Evolutionary conservation across 768 basidiomycete genomes (phyloP).

Genomic region (Leccinum uliginosum): DNA sequence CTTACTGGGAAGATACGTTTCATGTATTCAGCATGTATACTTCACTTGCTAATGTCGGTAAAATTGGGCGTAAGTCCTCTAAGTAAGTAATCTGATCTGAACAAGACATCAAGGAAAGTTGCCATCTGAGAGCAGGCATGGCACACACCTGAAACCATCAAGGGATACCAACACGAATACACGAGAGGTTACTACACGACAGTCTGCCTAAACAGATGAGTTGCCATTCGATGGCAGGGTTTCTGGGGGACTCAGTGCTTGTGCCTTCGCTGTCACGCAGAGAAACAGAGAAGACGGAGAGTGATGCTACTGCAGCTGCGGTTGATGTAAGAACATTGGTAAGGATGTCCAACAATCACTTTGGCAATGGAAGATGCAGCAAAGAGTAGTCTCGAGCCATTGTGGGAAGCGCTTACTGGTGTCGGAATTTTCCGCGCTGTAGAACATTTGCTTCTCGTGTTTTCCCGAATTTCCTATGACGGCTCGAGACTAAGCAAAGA

Average conservation of each 20-base stretch:
- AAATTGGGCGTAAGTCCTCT: constrained; percentile 77
- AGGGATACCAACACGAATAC: constrained; percentile 66
- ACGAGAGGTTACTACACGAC: constrained; percentile 35
- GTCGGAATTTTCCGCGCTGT: too few relatives aligned
- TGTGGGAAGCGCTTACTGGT: too few relatives aligned
- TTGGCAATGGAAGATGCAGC: not conserved
- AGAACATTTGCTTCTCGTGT: too few relatives aligned
- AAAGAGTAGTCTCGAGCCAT: not conserved
- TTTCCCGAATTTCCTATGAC: too few relatives aligned
- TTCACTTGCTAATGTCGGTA: constrained; percentile 67
- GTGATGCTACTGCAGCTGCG: not conserved
- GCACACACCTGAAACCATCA: constrained; percentile 52
- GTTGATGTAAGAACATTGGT: constrained; percentile 4
- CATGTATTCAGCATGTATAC: constrained; percentile 78
- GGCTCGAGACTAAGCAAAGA: too few relatives aligned
- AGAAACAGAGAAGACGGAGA: constrained; percentile 6
- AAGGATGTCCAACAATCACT: not conserved
- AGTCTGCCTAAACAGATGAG: constrained; percentile 71
- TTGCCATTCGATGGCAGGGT: constrained; percentile 58
- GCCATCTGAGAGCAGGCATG: not conserved
- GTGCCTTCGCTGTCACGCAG: not conserved
- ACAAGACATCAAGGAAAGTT: not conserved
- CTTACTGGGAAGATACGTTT: constrained; percentile 76
- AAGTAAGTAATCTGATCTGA: constrained; percentile 73
- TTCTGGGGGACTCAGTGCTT: not conserved